These are phyloP conservation scores for Crithidia expoeki DNA, from an alignment of 208 protist species.

Conservation along the genomic window DNA sequence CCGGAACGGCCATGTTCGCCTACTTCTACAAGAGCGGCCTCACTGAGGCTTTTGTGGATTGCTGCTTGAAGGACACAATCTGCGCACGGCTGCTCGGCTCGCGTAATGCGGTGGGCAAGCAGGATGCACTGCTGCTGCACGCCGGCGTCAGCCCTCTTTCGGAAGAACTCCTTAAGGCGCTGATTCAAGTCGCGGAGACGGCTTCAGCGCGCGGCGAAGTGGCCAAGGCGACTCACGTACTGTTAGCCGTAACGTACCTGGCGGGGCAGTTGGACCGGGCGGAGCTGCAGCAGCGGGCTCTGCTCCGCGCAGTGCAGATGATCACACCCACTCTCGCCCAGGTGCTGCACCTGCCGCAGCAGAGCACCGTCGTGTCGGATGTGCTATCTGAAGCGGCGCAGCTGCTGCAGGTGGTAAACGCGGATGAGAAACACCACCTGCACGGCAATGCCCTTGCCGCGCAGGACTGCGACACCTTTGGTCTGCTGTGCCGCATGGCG, in stretches of 20 bases:
- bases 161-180: constrained; percentile 60
- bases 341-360: constrained; percentile 55
- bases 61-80: constrained; percentile 65
- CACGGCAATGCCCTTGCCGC: constrained; percentile 6
- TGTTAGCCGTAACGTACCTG: constrained; percentile 43
- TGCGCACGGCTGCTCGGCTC: constrained; percentile 66
- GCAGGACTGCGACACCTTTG: constrained; percentile 35
- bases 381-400: constrained; percentile 49
- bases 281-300: constrained; percentile 36
- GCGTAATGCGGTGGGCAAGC: constrained; percentile 34
- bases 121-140: constrained; percentile 45
- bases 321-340: constrained; percentile 64
- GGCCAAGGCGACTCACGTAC: constrained; percentile 60
- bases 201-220: constrained; percentile 53
- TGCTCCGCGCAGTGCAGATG: constrained; percentile 63
- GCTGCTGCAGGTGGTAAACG: constrained; percentile 38
- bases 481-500: constrained; percentile 59
- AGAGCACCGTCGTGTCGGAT: constrained; percentile 37
- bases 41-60: constrained; percentile 65
- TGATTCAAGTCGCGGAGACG: constrained; percentile 57
- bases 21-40: constrained; percentile 76
- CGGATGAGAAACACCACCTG: constrained; percentile 15
- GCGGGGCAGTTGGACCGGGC: constrained; percentile 32
- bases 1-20: constrained; percentile 63
- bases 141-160: constrained; percentile 27